A percentile compares a stretch with the other conserved stretches of the same genome.
phyloP scores from a whole-genome alignment of 805 yeast species.

The Ogataea corticis region DNA sequence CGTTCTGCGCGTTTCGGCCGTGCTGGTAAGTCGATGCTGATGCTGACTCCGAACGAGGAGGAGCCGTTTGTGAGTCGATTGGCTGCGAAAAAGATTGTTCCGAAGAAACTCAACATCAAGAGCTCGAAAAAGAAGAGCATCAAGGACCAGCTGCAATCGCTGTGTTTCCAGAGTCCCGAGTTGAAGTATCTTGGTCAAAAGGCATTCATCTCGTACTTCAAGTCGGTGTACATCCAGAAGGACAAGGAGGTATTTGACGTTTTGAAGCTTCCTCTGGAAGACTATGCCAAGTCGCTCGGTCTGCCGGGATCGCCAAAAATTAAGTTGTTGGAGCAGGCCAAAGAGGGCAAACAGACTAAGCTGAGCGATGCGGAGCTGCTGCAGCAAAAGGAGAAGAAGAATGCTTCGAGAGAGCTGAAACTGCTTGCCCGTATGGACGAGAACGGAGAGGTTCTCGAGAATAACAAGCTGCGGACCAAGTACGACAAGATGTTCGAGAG shows the following conservation, averaged over 20 bases:
- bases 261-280: slow-evolving; percentile 75
- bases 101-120: slow-evolving; percentile 72
- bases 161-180: slow-evolving; percentile 89
- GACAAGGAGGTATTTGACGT: slow-evolving; percentile 85
- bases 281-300: slow-evolving; percentile 84
- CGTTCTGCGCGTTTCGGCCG: slow-evolving; percentile 88
- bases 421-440: slow-evolving; percentile 57
- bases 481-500: slow-evolving; percentile 96
- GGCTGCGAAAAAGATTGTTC: slow-evolving; percentile 61
- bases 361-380: slow-evolving; percentile 36
- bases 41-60: slow-evolving; percentile 84
- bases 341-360: slow-evolving; percentile 40
- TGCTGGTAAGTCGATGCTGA: slow-evolving; percentile 75
- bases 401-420: slow-evolving; percentile 70
- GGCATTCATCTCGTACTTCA: slow-evolving; percentile 89
- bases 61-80: slow-evolving; percentile 70
- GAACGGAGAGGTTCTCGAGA: slow-evolving; percentile 58
- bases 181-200: slow-evolving; percentile 92
- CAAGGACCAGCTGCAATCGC: slow-evolving; percentile 79
- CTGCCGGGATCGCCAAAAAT: slow-evolving; percentile 96
- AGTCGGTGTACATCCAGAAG: slow-evolving; percentile 81
- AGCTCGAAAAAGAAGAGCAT: slow-evolving; percentile 73
- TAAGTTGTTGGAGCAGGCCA: slow-evolving; percentile 54
- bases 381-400: slow-evolving; percentile 69
- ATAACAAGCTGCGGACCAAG: slow-evolving; percentile 69